Percentiles rank a stretch among this genome's conserved stretches.
Evolutionary conservation across 129 eudicot species (phyloP).

Genomic region (Artemisia tridentata): DNA sequence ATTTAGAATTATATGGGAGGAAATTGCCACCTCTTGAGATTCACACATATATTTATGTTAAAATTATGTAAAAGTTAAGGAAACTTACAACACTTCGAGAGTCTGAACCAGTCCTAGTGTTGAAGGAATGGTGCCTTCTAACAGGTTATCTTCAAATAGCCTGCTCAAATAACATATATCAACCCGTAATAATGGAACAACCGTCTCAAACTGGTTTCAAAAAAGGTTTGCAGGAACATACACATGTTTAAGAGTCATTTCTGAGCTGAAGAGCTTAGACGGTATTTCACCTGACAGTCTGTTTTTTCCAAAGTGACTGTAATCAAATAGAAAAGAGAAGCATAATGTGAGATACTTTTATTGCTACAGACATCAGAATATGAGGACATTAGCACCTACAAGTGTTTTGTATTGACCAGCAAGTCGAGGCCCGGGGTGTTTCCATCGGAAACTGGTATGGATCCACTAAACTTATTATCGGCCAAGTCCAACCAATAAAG

Average conservation of each 20-base stretch:
- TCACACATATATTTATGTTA: background rate
- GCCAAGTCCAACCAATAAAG: conserved; percentile 88
- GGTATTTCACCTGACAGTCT: conserved; percentile 81
- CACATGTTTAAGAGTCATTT: conserved; percentile 75
- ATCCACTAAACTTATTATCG: conserved; percentile 69
- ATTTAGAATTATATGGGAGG: background rate
- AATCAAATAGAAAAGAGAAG: conserved; percentile 14
- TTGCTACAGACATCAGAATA: background rate
- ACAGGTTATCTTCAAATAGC: conserved; percentile 71
- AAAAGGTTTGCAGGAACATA: conserved; percentile 35
- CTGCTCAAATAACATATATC: conserved; percentile 42
- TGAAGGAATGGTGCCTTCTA: conserved; percentile 62
- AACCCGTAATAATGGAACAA: background rate
- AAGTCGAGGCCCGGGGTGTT: conserved; percentile 73
- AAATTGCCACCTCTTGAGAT: background rate
- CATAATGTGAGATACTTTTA: conserved; percentile 1
- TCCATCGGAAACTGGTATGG: conserved; percentile 73
- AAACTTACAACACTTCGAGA: conserved; percentile 80
- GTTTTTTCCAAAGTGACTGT: conserved; percentile 87
- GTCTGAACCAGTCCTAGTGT: conserved; percentile 60
- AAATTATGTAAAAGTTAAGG: conserved; percentile 21
- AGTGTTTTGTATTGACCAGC: conserved; percentile 69
- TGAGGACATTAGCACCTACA: conserved; percentile 48
- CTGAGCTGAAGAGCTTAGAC: conserved; percentile 58
- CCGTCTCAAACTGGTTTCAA: background rate